These are phyloP conservation scores for Ustilago curta DNA, from an alignment of 1,284 basidiomycete species.

Conservation along the genomic window DNA sequence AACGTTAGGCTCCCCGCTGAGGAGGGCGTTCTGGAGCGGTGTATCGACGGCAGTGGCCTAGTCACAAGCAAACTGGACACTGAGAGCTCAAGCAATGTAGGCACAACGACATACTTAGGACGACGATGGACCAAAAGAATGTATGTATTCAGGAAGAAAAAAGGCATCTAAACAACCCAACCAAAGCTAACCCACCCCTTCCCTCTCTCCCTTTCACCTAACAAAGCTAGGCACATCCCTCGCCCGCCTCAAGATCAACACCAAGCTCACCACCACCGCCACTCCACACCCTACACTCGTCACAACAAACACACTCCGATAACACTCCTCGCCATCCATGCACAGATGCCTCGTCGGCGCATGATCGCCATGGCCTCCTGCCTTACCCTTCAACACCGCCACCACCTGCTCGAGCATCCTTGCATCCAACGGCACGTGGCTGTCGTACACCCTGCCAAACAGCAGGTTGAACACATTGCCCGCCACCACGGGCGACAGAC, in stretches of 20 bases:
- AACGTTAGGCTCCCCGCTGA: conserved; percentile 16
- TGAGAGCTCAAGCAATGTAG: too few species aligned
- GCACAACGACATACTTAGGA: too few species aligned
- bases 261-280: conserved; percentile 51
- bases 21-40: conserved; percentile 21
- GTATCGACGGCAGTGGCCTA: not conserved
- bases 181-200: not conserved
- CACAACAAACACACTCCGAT: conserved; percentile 61
- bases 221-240: conserved; percentile 13
- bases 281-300: conserved; percentile 53
- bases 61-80: too few species aligned
- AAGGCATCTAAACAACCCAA: not conserved
- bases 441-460: conserved; percentile 75
- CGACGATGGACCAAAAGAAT: not conserved
- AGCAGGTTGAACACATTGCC: conserved; percentile 86
- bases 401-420: not conserved
- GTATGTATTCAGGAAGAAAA: not conserved
- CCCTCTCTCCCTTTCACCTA: not conserved
- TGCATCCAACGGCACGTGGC: conserved; percentile 32
- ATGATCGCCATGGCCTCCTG: conserved; percentile 8
- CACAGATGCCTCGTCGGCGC: conserved; percentile 46
- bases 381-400: not conserved
- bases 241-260: conserved; percentile 48
- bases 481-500: conserved; percentile 80
- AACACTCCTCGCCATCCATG: conserved; percentile 65